These are phyloP conservation scores for Trypanosoma cruzi DNA, from an alignment of 208 protist species.

Conservation along the genomic window DNA sequence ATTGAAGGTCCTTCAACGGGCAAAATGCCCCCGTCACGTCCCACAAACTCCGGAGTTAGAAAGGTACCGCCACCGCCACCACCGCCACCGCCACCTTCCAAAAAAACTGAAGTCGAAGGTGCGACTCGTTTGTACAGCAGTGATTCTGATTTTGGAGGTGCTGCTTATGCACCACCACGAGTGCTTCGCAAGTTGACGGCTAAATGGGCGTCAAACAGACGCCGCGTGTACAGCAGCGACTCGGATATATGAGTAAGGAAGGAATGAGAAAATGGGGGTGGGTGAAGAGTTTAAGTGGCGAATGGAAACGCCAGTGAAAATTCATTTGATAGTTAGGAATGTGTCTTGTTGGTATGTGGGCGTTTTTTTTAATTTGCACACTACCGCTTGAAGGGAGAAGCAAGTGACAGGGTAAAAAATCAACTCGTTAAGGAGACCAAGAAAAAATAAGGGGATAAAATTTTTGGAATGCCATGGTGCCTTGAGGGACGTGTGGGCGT, in stretches of 20 bases:
- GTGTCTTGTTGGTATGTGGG: not conserved
- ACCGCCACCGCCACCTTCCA: no score
- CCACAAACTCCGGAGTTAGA: not conserved
- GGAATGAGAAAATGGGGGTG: not conserved
- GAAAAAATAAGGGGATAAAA: not conserved
- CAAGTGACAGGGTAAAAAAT: not conserved
- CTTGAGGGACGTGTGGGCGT: conserved; percentile 66
- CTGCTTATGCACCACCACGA: not conserved
- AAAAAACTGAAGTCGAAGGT: conserved; percentile 6
- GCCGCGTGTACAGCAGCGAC: conserved; percentile 24
- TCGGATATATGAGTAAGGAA: conserved; percentile 18
- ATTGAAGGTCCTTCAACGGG: not conserved
- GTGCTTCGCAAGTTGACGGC: conserved; percentile 15
- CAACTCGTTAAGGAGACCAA: not conserved
- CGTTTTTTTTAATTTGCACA: not conserved
- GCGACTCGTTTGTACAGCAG: conserved; percentile 15
- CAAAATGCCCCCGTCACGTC: not conserved
- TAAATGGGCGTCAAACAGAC: conserved; percentile 9
- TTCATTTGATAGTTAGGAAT: not conserved
- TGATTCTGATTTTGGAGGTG: not conserved
- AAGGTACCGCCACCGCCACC: conserved; percentile 9
- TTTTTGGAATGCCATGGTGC: conserved; percentile 56
- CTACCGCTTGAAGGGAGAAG: not conserved
- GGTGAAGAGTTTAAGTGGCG: not conserved
- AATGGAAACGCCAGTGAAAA: not conserved